A percentile compares a stretch with the other conserved stretches of the same genome.
These are phyloP conservation scores for Penicillium angulare DNA, from an alignment of 495 filamentous ascomycete species.

Conservation along the genomic window DNA sequence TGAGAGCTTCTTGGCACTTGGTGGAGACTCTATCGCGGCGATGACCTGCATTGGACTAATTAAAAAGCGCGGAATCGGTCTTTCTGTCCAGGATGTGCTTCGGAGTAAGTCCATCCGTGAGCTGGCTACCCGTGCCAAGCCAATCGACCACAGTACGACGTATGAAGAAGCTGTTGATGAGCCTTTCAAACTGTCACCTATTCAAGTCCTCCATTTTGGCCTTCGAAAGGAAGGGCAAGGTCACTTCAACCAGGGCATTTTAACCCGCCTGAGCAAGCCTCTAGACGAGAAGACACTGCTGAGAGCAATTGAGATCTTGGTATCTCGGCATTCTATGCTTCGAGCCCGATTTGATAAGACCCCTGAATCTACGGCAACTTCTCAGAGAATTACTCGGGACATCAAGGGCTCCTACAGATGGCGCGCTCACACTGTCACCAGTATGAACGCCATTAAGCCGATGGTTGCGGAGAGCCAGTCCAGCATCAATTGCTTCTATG, in stretches of 20 bases:
- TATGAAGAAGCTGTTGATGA: conserved; percentile 44
- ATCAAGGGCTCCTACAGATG: conserved; percentile 39
- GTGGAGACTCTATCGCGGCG: conserved; percentile 68
- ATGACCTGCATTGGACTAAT: conserved; percentile 61
- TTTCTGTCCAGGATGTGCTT: conserved; percentile 55
- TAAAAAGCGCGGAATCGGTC: conserved; percentile 48
- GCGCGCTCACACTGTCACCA: conserved; percentile 17
- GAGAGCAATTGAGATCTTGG: conserved; percentile 55
- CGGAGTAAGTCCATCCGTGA: conserved; percentile 47
- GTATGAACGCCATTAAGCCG: conserved; percentile 26
- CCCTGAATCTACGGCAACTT: conserved; percentile 21
- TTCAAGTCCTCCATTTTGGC: conserved; percentile 69
- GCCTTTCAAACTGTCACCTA: conserved; percentile 65
- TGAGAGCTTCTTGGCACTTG: conserved; percentile 61
- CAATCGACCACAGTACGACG: conserved; percentile 26
- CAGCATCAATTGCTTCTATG: conserved; percentile 41
- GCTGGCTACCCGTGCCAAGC: conserved; percentile 34
- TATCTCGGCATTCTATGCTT: conserved; percentile 71
- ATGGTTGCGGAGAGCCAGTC: conserved; percentile 40
- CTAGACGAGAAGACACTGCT: conserved; percentile 47
- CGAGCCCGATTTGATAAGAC: conserved; percentile 56
- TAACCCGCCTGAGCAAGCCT: conserved; percentile 54
- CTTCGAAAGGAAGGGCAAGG: conserved; percentile 52
- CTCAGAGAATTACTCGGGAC: conserved; percentile 39
- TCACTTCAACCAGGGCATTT: conserved; percentile 73